A percentile compares a stretch with the other conserved stretches of the same genome.
Conservation (phyloP, 805 yeast species). For the Candida multigemmis region DNA sequence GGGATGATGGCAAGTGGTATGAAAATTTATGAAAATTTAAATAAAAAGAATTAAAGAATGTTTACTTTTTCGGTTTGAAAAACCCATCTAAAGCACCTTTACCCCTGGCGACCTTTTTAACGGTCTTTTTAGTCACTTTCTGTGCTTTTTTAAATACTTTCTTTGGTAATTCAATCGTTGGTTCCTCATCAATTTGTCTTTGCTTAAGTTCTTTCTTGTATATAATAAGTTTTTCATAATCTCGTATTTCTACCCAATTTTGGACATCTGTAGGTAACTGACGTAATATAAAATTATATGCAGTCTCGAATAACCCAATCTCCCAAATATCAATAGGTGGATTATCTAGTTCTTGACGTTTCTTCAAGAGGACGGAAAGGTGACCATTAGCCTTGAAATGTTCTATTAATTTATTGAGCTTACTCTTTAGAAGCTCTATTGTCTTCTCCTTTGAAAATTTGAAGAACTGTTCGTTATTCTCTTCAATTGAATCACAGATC, state of each 20-base stretch:
- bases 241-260: too few relatives aligned
- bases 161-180: conserved; percentile 12
- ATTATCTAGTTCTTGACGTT: too few relatives aligned
- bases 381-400: too few relatives aligned
- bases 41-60: conserved; percentile 9
- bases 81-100: conserved; percentile 67
- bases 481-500: conserved; percentile 22
- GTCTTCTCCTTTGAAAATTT: conserved; percentile 34
- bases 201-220: not conserved
- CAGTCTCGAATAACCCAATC: too few relatives aligned
- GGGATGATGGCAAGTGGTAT: conserved; percentile 69
- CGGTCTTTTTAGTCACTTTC: conserved; percentile 13
- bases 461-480: conserved; percentile 24
- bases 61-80: conserved; percentile 40
- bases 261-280: too few relatives aligned
- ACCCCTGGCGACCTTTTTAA: conserved; percentile 40
- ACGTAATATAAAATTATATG: too few relatives aligned
- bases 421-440: conserved; percentile 24
- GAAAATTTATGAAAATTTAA: conserved; percentile 56
- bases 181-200: conserved; percentile 9
- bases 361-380: too few relatives aligned
- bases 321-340: too few relatives aligned
- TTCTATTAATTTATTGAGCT: conserved; percentile 19
- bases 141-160: conserved; percentile 4
- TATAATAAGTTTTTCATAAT: not conserved